Evolutionary conservation across 352 stramenopile species (phyloP).

Genomic region (Pythium folliculosum): DNA sequence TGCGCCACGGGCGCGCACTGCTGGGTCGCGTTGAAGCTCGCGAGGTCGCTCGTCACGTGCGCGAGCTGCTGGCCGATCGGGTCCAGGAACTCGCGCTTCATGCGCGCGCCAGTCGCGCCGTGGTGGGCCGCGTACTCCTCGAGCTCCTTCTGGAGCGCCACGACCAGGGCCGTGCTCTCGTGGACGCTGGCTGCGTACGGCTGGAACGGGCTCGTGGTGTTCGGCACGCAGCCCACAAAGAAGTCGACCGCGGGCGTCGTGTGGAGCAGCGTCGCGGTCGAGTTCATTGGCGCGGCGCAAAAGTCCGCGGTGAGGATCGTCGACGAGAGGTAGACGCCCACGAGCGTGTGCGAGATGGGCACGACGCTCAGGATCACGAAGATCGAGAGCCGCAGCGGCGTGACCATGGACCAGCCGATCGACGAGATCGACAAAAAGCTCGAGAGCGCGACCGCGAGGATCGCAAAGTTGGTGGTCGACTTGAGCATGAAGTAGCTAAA

Average conservation of each 20-base stretch:
- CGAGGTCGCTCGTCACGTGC: slow-evolving; percentile 32
- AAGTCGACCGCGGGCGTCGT: slow-evolving; percentile 51
- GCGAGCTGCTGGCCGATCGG: slow-evolving; percentile 58
- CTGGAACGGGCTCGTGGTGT: slow-evolving; percentile 51
- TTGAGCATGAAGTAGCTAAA: slow-evolving; percentile 83
- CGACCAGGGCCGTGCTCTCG: slow-evolving; percentile 36
- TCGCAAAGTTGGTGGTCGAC: slow-evolving; percentile 78
- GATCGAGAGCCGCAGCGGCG: slow-evolving; percentile 71
- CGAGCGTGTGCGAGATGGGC: slow-evolving; percentile 77
- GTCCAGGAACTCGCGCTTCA: slow-evolving; percentile 76
- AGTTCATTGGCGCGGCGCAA: slow-evolving; percentile 69
- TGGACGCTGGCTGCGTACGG: slow-evolving; percentile 35
- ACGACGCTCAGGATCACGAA: slow-evolving; percentile 75
- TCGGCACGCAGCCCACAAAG: slow-evolving; percentile 63
- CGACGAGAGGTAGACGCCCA: slow-evolving; percentile 76
- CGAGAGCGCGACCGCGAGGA: slow-evolving; percentile 65
- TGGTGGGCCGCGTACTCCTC: slow-evolving; percentile 53
- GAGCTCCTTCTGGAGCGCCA: slow-evolving; percentile 46
- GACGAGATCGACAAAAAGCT: slow-evolving; percentile 81
- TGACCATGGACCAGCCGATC: slow-evolving; percentile 81
- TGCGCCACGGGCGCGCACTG: slow-evolving; percentile 49
- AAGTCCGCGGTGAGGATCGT: slow-evolving; percentile 85
- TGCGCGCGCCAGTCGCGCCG: slow-evolving; percentile 50
- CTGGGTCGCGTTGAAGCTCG: slow-evolving; percentile 47
- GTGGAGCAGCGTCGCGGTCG: slow-evolving; percentile 58